Evolutionary conservation across 768 basidiomycete species (phyloP).

Genomic region (Auriscalpium vulgare): DNA sequence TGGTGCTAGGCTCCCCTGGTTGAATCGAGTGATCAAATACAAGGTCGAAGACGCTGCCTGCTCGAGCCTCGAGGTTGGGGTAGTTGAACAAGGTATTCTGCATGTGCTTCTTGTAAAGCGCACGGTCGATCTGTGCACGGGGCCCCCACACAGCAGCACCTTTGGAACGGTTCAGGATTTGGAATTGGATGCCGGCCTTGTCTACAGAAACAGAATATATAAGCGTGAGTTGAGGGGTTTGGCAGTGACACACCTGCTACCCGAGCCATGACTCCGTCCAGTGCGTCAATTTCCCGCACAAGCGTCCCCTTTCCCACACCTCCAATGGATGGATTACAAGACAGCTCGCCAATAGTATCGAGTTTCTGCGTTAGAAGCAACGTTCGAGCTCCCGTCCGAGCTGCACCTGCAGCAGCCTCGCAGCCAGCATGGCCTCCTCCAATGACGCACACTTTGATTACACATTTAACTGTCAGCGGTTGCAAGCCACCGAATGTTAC

Average conservation of each 20-base stretch:
- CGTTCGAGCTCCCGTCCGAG: conserved; percentile 75
- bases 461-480: no score
- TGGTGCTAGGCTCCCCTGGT: conserved; percentile 18
- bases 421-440: conserved; percentile 92
- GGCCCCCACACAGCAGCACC: conserved; percentile 91
- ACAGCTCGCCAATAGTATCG: conserved; percentile 76
- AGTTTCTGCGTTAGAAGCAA: conserved; percentile 75
- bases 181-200: conserved; percentile 84
- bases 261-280: conserved; percentile 80
- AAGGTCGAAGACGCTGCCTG: conserved; percentile 75
- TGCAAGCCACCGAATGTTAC: no score
- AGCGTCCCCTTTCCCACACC: conserved; percentile 89
- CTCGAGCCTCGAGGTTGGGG: conserved; percentile 57
- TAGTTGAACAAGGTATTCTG: conserved; percentile 60
- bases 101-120: conserved; percentile 77
- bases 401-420: conserved; percentile 83
- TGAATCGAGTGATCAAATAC: conserved; percentile 43
- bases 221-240: neutral
- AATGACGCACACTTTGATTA: conserved; percentile 62
- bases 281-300: conserved; percentile 85
- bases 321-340: conserved; percentile 89
- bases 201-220: conserved; percentile 35
- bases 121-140: conserved; percentile 82
- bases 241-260: conserved; percentile 54
- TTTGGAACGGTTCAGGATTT: conserved; percentile 76